These are phyloP conservation scores for Cenchrus americanus DNA, from an alignment of 176 grass and related monocot species.

Conservation along the genomic window DNA sequence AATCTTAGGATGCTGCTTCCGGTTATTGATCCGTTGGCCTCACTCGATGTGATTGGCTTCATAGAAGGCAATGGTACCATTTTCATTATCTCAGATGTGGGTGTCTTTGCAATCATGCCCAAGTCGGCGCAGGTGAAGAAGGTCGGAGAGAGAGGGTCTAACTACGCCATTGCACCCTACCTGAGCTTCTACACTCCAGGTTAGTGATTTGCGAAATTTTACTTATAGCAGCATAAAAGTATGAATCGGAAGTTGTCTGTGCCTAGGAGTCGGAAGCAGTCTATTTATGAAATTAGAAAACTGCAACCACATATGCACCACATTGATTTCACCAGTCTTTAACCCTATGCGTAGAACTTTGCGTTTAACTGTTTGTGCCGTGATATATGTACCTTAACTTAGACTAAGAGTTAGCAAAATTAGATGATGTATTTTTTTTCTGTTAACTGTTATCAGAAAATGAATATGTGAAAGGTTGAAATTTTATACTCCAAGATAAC, in stretches of 20 bases:
- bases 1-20: background rate
- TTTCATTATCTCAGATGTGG: conserved; percentile 17
- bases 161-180: conserved; percentile 10
- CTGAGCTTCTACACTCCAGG: conserved; percentile 36
- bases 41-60: conserved; percentile 17
- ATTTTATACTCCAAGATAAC: background rate
- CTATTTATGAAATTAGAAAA: background rate
- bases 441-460: background rate
- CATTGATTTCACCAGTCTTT: background rate
- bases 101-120: background rate
- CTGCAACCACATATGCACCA: background rate
- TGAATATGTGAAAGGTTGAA: background rate
- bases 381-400: background rate
- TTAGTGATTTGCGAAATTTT: background rate
- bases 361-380: background rate
- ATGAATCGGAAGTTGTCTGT: background rate
- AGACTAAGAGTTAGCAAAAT: background rate
- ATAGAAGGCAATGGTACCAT: background rate
- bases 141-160: conserved; percentile 1
- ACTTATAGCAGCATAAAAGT: background rate
- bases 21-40: background rate
- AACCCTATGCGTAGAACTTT: background rate
- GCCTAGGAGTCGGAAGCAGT: background rate
- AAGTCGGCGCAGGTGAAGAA: conserved; percentile 6
- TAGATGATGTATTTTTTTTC: background rate